Conservation (phyloP, 768 basidiomycete species). For the Phylloporus scabripes region DNA sequence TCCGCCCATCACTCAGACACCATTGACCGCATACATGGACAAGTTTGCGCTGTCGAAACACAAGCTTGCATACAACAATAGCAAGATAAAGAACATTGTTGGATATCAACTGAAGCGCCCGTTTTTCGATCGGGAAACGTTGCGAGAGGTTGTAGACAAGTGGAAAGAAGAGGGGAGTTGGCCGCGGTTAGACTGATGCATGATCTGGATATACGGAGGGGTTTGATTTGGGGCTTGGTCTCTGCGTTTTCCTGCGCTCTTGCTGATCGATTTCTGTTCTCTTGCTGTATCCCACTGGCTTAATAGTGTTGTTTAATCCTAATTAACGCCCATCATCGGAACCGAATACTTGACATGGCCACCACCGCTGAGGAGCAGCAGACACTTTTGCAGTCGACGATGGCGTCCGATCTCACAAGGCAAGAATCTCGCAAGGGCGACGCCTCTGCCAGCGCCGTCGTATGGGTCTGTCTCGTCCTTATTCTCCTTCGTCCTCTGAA, state of each 20-base stretch:
- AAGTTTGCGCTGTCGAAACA: conserved; percentile 66
- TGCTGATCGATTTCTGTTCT: conserved; percentile 13
- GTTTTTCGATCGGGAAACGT: conserved; percentile 50
- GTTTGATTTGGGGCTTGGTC: conserved; percentile 15
- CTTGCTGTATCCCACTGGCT: conserved; percentile 23
- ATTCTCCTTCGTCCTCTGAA: background rate
- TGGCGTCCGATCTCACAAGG: conserved; percentile 28
- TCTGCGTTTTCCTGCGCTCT: conserved; percentile 10
- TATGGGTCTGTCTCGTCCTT: conserved; percentile 32
- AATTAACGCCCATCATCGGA: conserved; percentile 7
- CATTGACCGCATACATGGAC: conserved; percentile 76
- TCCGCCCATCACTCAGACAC: conserved; percentile 67
- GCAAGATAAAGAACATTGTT: conserved; percentile 67
- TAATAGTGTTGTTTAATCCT: conserved; percentile 26
- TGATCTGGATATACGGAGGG: conserved; percentile 9
- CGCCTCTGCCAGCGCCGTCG: conserved; percentile 26
- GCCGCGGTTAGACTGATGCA: conserved; percentile 22
- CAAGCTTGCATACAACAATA: conserved; percentile 59
- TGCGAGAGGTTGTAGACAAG: conserved; percentile 70
- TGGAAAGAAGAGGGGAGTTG: conserved; percentile 66
- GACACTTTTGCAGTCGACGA: conserved; percentile 3
- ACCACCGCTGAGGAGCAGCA: conserved; percentile 16
- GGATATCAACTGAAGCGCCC: conserved; percentile 65
- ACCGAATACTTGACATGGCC: too few species aligned
- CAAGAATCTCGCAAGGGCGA: conserved; percentile 39